These are phyloP conservation scores for Dalbergia cultrata DNA, from an alignment of 306 rosid species.

Conservation along the genomic window DNA sequence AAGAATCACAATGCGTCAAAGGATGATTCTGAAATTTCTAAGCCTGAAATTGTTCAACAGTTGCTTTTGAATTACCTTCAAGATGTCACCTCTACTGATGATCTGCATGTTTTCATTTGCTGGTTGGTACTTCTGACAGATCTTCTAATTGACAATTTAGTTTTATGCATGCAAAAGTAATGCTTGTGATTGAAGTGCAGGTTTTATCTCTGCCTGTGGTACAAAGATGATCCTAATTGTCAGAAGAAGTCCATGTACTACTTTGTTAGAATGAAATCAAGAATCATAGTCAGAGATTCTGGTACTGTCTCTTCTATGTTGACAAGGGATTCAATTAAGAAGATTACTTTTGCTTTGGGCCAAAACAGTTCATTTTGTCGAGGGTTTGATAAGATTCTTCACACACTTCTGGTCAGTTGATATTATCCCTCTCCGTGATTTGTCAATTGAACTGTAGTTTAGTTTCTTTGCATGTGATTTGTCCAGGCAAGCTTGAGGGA, in stretches of 20 bases:
- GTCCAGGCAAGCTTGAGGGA: slow-evolving; percentile 87
- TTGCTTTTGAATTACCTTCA: slow-evolving; percentile 91
- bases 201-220: slow-evolving; percentile 96
- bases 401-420: slow-evolving; percentile 87
- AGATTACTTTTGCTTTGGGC: slow-evolving; percentile 81
- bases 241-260: slow-evolving; percentile 71
- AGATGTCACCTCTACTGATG: slow-evolving; percentile 81
- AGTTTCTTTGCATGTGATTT: slow-evolving; percentile 39
- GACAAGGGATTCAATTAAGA: slow-evolving; percentile 80
- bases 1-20: slow-evolving; percentile 57
- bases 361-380: slow-evolving; percentile 91
- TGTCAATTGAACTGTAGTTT: slow-evolving; percentile 29
- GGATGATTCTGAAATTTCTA: slow-evolving; percentile 58
- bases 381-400: slow-evolving; percentile 95
- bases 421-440: slow-evolving; percentile 41
- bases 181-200: slow-evolving; percentile 59
- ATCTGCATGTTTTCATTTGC: slow-evolving; percentile 86
- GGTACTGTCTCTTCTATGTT: slow-evolving; percentile 69
- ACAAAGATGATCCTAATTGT: slow-evolving; percentile 87
- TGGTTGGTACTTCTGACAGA: slow-evolving; percentile 68
- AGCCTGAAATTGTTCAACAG: slow-evolving; percentile 88
- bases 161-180: slow-evolving; percentile 41
- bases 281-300: slow-evolving; percentile 83
- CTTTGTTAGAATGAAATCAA: slow-evolving; percentile 89
- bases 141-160: slow-evolving; percentile 44